Base-by-base conservation (phyloP, 495 filamentous ascomycete species). In the Terfezia boudieri region DNA sequence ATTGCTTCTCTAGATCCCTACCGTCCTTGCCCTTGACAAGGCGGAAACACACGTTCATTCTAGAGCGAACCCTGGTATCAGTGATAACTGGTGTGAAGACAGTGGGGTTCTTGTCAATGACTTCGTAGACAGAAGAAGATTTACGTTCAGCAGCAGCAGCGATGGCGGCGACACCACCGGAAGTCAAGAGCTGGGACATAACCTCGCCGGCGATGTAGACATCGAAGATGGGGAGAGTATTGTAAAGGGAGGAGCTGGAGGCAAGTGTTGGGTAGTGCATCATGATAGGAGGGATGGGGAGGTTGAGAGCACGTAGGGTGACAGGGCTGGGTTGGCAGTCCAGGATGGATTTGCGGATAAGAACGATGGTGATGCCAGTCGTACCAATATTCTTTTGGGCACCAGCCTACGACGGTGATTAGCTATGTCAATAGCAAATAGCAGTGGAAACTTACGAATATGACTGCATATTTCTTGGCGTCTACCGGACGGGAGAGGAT, bases 1-100 rank as follows among this genome's bases (percentile, higher is more conserved):
- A 94, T 12, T 67, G 71, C 67, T 86, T 86, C 67, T 96, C 84
- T 4, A 70, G 56, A 12, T 70, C 72, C 22, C 75, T 75, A 8
- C 74, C 73, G 61, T 80, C 71, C 38, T 74, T 73, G 14, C 41
- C 41, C 41, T 46, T 46, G 14, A 46, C 12, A 4, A 89, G 76
- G 20, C 86, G 73, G 71, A 90, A 90, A 71, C 86, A 94, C 50
- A 94, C 79, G 67, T 95, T 94, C 84, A 94, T 94, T 43, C 85
- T 70, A 55, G 82, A 87, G 49, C 88, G 78, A 8, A 76, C 79
- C 50, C 67, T 69, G 68, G 80, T 82, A 57, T 80, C 73, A 0
- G 84, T 81, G 5, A 94, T 82, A 20, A 93, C 74, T 14, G 41
- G 14, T 46, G 67, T 69, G 68, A 86, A 93, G 23, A 66, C 38